Conservation (phyloP, 1,284 basidiomycete species). For the Cutaneotrichosporon sp. region DNA sequence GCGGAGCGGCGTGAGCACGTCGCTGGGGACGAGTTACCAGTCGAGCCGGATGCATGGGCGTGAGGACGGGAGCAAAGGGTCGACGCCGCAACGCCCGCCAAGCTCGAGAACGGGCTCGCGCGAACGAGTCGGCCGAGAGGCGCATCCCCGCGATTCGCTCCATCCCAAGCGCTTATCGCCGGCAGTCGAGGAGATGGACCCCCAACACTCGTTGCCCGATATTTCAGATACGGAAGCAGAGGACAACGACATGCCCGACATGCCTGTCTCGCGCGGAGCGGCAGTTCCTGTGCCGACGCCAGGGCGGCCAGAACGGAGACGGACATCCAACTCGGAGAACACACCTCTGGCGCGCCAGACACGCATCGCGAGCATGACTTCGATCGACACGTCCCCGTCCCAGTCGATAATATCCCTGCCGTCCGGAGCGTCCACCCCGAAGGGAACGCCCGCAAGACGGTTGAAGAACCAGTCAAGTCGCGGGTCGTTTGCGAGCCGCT, state of each 20-base stretch:
- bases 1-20: conserved; percentile 4
- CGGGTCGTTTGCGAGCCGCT: conserved; percentile 35
- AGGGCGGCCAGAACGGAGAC: not conserved
- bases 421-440: conserved; percentile 40
- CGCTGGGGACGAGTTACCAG: conserved; percentile 34
- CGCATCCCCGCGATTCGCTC: conserved; percentile 1
- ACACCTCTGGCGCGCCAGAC: conserved; percentile 8
- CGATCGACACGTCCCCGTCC: conserved; percentile 8
- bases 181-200: conserved; percentile 11
- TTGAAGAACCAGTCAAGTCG: conserved; percentile 38
- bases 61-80: conserved; percentile 14
- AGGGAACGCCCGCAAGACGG: conserved; percentile 28
- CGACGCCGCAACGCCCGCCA: not conserved
- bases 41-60: conserved; percentile 25
- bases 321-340: conserved; percentile 2
- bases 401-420: conserved; percentile 11
- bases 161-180: conserved; percentile 4
- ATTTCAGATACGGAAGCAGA: not conserved
- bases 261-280: conserved; percentile 4
- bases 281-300: not conserved
- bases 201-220: not conserved
- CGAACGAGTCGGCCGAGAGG: not conserved
- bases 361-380: conserved; percentile 12
- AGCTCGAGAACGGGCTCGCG: not conserved
- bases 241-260: conserved; percentile 13